These are phyloP conservation scores for Sarcomyxa edulis DNA, from an alignment of 768 basidiomycete species.

Conservation along the genomic window DNA sequence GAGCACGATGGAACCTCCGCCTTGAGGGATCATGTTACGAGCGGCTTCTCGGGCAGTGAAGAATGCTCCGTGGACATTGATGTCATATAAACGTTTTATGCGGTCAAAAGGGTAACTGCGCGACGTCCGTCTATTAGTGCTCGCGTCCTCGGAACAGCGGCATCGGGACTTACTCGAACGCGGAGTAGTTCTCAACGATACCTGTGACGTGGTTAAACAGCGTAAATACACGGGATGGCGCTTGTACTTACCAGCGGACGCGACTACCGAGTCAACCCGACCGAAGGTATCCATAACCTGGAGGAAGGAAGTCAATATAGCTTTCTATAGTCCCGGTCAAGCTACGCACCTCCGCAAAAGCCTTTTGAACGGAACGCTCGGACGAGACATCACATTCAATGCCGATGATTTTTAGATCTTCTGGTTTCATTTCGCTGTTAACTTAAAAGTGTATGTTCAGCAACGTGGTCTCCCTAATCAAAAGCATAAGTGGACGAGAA, in stretches of 20 bases:
- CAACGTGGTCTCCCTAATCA: constrained; percentile 1
- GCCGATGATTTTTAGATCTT: constrained; percentile 64
- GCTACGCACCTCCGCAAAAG: constrained; percentile 58
- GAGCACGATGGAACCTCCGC: constrained; percentile 78
- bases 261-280: constrained; percentile 77
- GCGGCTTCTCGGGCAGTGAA: constrained; percentile 97
- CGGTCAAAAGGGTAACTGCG: constrained; percentile 80
- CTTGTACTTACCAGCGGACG: constrained; percentile 70
- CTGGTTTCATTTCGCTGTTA: constrained; percentile 48
- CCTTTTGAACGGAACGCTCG: constrained; percentile 71
- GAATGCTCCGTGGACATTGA: constrained; percentile 93
- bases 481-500: constrained; percentile 18
- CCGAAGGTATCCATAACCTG: constrained; percentile 65
- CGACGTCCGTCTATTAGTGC: no score
- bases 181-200: constrained; percentile 84
- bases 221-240: constrained; percentile 6
- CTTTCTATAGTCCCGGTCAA: no score
- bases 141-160: no score
- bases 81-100: constrained; percentile 78
- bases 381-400: constrained; percentile 86
- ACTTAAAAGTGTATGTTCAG: constrained; percentile 24
- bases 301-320: no score
- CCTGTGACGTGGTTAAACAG: no score
- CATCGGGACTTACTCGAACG: constrained; percentile 68
- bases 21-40: constrained; percentile 79